phyloP scores from a whole-genome alignment of 768 basidiomycete species.

The Russula sp. region DNA sequence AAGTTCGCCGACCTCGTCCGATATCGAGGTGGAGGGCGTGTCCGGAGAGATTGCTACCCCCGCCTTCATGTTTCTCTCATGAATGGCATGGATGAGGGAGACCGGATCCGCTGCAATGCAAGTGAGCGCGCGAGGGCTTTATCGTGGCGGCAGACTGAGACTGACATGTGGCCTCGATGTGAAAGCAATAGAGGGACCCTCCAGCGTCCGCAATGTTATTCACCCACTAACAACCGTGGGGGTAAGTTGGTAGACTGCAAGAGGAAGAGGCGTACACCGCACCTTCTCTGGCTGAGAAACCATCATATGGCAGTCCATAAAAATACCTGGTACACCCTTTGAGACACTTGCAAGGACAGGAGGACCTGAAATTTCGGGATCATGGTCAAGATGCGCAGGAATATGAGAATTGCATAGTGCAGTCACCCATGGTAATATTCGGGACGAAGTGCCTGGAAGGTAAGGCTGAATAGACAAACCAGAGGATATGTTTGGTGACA shows the following conservation, averaged over 20 bases:
- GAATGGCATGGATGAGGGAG: constrained; percentile 74
- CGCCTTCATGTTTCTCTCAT: constrained; percentile 80
- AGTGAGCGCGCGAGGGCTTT: not conserved
- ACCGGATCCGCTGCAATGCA: constrained; percentile 52
- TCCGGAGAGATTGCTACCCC: constrained; percentile 97
- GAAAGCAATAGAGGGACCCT: constrained; percentile 93
- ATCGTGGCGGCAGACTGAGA: constrained; percentile 29
- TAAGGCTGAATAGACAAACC: constrained; percentile 1
- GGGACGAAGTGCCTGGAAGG: constrained; percentile 85
- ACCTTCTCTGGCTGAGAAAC: constrained; percentile 89
- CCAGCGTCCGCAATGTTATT: constrained; percentile 93
- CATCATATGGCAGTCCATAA: constrained; percentile 99
- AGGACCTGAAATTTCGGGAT: constrained; percentile 45
- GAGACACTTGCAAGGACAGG: constrained; percentile 81
- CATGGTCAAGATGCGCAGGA: constrained; percentile 3
- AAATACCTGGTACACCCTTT: constrained; percentile 87
- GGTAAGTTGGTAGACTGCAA: not conserved
- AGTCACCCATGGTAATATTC: constrained; percentile 93
- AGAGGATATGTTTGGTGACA: not conserved
- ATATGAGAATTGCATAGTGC: constrained; percentile 9
- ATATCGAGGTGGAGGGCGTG: constrained; percentile 83
- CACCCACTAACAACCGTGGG: constrained; percentile 67
- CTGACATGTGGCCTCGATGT: constrained; percentile 87
- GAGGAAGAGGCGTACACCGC: constrained; percentile 3
- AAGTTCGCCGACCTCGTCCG: constrained; percentile 70